These are phyloP conservation scores for Lonicera japonica DNA, from an alignment of 129 eudicot species.

Conservation along the genomic window DNA sequence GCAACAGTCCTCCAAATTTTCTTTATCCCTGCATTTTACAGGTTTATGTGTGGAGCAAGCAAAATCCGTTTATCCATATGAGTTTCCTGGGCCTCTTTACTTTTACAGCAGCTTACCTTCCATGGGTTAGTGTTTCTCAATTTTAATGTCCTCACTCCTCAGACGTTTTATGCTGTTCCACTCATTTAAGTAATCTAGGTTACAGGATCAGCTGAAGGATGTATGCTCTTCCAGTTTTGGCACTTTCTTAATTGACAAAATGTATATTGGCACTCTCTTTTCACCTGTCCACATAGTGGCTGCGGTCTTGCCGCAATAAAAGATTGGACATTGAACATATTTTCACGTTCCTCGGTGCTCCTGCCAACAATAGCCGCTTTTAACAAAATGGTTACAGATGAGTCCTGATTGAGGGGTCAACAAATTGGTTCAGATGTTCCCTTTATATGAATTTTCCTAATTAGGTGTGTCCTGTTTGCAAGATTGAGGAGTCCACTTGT, in stretches of 20 bases:
- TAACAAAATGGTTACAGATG: neutral
- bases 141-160: neutral
- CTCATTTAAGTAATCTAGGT: neutral
- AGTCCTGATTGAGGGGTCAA: too few relatives aligned
- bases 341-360: neutral
- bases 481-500: neutral
- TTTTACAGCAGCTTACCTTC: slow-evolving; percentile 97
- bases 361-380: neutral
- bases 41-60: slow-evolving; percentile 99
- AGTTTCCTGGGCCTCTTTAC: slow-evolving; percentile 97
- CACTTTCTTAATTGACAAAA: too few relatives aligned
- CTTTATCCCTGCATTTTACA: slow-evolving; percentile 11
- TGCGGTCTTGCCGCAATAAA: neutral
- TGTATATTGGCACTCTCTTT: too few relatives aligned
- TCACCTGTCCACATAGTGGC: too few relatives aligned
- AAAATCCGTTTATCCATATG: slow-evolving; percentile 94
- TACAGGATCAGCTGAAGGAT: neutral
- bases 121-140: slow-evolving; percentile 67
- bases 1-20: neutral
- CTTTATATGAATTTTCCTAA: neutral
- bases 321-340: neutral
- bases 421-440: neutral
- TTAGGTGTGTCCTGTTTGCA: neutral
- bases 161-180: neutral
- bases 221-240: too few relatives aligned